These are phyloP conservation scores for Nakaseomyces kungkrabaensis DNA, from an alignment of 1,139 yeast genomes.

Conservation along the genomic window DNA sequence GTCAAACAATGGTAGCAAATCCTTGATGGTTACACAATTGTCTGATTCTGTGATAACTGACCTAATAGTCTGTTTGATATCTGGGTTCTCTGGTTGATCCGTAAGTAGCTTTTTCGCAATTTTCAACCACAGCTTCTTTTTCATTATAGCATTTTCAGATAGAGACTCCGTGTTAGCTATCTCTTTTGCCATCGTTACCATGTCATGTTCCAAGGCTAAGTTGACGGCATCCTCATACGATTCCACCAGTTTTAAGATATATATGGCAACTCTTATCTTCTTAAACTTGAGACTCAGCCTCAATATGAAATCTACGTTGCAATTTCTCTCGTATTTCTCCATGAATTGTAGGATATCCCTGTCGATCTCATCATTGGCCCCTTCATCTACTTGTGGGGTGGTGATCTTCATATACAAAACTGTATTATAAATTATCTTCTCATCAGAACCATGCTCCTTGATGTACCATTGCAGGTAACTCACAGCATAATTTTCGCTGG, in stretches of 20 bases:
- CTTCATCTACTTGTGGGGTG: conserved; percentile 8
- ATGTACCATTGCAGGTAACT: conserved; percentile 55
- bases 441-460: conserved; percentile 40
- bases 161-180: conserved; percentile 46
- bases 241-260: conserved; percentile 55
- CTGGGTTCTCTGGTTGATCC: conserved; percentile 15
- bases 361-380: conserved; percentile 25
- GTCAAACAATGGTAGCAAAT: conserved; percentile 74
- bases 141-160: conserved; percentile 33
- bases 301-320: conserved; percentile 63
- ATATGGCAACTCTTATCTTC: conserved; percentile 56
- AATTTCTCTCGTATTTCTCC: conserved; percentile 30
- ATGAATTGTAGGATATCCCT: conserved; percentile 41
- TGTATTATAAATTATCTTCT: conserved; percentile 56
- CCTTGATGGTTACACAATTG: conserved; percentile 62
- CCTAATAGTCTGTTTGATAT: conserved; percentile 27
- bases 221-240: conserved; percentile 74
- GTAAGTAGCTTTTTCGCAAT: conserved; percentile 47
- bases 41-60: conserved; percentile 40
- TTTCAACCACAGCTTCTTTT: conserved; percentile 67
- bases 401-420: conserved; percentile 58
- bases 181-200: conserved; percentile 50
- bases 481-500: conserved; percentile 50
- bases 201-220: conserved; percentile 54
- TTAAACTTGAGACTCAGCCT: conserved; percentile 58